Conservation (phyloP, 352 stramenopile species). For the Pythium pyrilobum region DNA sequence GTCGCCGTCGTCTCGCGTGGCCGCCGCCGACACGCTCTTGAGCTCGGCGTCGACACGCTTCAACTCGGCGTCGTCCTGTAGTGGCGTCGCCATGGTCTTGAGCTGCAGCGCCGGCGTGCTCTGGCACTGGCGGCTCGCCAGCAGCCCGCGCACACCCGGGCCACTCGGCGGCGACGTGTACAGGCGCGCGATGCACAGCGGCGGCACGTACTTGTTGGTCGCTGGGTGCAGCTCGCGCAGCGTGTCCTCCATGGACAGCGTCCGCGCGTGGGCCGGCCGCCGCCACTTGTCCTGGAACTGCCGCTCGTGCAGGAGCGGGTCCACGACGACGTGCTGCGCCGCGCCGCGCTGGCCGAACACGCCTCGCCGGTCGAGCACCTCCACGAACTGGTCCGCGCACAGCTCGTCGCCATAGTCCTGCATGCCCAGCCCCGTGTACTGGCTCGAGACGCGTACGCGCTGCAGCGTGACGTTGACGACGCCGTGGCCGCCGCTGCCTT, state of each 20-base stretch:
- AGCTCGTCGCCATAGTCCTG: slow-evolving; percentile 9
- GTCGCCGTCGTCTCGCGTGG: neutral
- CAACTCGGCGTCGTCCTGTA: neutral
- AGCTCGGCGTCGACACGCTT: slow-evolving; percentile 3
- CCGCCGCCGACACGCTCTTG: neutral
- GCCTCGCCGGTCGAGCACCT: slow-evolving; percentile 41
- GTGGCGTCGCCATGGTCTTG: neutral
- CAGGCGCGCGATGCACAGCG: slow-evolving; percentile 44
- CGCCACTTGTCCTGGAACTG: slow-evolving; percentile 64
- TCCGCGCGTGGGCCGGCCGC: slow-evolving; percentile 2
- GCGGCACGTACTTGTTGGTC: slow-evolving; percentile 50
- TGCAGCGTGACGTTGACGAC: slow-evolving; percentile 18
- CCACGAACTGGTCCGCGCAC: slow-evolving; percentile 43
- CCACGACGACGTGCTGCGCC: slow-evolving; percentile 46
- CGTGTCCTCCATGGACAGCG: slow-evolving; percentile 35
- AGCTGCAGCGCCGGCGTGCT: slow-evolving; percentile 16
- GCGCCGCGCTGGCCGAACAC: slow-evolving; percentile 17
- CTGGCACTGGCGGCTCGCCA: slow-evolving; percentile 15
- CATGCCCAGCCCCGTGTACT: neutral
- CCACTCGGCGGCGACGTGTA: slow-evolving; percentile 1
- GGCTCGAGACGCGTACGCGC: slow-evolving; percentile 3
- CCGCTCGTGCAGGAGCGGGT: slow-evolving; percentile 47
- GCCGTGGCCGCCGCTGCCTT: neutral
- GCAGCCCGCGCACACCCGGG: neutral
- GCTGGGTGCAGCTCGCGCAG: slow-evolving; percentile 33